These are phyloP conservation scores for Vaccinium corymbosum DNA, from an alignment of 148 eudicot species.

Conservation along the genomic window DNA sequence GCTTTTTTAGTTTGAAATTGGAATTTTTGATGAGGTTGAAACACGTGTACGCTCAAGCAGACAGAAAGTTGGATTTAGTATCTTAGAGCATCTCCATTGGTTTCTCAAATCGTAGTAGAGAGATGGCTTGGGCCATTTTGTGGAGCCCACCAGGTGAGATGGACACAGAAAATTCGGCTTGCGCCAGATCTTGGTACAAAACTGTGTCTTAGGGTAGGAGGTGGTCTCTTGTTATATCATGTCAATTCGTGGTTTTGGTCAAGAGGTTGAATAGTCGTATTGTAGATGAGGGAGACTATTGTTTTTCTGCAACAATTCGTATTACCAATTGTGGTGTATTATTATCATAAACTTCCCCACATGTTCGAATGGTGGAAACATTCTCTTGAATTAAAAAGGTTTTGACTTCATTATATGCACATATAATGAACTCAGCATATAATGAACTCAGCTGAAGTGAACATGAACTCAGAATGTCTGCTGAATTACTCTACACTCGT, in stretches of 20 bases:
- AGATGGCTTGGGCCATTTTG: slow-evolving; percentile 1
- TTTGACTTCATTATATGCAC: neutral
- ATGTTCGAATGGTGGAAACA: neutral
- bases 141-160: neutral
- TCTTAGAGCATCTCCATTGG: neutral
- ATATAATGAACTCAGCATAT: too few relatives aligned
- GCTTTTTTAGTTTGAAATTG: neutral
- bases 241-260: neutral
- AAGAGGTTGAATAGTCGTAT: neutral
- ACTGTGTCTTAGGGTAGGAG: neutral
- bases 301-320: neutral
- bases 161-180: neutral
- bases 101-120: neutral
- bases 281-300: neutral
- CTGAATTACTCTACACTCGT: neutral
- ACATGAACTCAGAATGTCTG: neutral
- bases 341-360: neutral
- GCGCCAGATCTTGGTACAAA: neutral
- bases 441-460: neutral
- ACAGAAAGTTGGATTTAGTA: neutral
- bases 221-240: neutral
- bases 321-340: neutral
- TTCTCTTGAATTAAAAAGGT: neutral
- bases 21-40: neutral
- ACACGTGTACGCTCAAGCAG: neutral